A percentile compares a stretch with the other conserved stretches of the same genome.
These are phyloP conservation scores for Syzygium oleosum DNA, from an alignment of 345 rosid species.

Conservation along the genomic window DNA sequence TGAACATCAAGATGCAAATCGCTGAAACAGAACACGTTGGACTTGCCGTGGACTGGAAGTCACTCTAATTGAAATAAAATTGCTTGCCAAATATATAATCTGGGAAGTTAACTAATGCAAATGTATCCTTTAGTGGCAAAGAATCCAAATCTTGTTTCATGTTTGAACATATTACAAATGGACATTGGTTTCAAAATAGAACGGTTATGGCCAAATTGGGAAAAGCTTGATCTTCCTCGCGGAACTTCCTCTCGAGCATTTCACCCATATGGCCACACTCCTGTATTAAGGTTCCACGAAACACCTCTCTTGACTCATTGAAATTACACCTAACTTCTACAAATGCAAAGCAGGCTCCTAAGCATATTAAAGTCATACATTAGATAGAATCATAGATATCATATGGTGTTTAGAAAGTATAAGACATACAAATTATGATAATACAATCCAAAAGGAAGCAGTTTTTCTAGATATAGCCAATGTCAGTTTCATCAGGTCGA, in stretches of 20 bases:
- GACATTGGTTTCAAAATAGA: neutral
- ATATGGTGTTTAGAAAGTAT: neutral
- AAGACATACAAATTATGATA: neutral
- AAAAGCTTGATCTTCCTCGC: neutral
- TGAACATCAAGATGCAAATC: neutral
- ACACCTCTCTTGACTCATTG: neutral
- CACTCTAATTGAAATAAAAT: neutral
- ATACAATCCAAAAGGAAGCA: neutral
- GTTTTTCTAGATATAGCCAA: neutral
- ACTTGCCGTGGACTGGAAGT: neutral
- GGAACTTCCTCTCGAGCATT: neutral
- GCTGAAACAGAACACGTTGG: neutral
- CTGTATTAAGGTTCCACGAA: neutral
- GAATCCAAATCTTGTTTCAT: neutral
- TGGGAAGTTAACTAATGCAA: neutral
- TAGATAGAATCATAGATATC: neutral
- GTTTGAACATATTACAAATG: neutral
- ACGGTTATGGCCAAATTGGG: neutral
- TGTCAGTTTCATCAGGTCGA: neutral
- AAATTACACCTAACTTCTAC: neutral
- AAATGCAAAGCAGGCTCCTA: neutral
- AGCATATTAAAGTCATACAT: neutral
- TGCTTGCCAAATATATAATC: neutral
- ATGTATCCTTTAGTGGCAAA: neutral
- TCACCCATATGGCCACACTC: neutral